Evolutionary conservation across 2,329 filamentous ascomycete species (phyloP), one percentile per base, ranked within the genome.

Genomic region (Metarhizium album): DNA sequence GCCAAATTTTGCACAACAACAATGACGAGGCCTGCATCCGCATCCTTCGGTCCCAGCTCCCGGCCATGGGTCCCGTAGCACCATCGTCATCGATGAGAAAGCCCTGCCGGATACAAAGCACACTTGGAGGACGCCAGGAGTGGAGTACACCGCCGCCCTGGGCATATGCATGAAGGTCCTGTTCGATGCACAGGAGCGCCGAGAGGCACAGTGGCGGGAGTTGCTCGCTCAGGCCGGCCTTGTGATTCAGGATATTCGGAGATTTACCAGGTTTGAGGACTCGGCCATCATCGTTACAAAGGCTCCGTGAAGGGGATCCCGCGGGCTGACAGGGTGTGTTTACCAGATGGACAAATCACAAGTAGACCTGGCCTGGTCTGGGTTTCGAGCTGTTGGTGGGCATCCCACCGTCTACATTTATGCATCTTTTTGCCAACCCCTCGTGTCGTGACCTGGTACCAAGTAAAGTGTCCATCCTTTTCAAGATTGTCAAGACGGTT

Each of bases 81-180:
- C 59, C 27, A 50, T 62, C 29, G 43, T 60, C 43, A 59, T 61
- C n/a, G 60, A 62, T 27, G 60, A 58, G 27, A 57, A 60, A 48
- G 48, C 53, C 7, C 48, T 59, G 22, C 51, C 53, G 1, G 58
- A 29, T 29, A 6, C 27, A 29, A 9, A 29, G 27, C 7, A 55
- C 35, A 50, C 53, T 37, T 47, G 51, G 23, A 48, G 49, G 3
- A 45, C 49, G 2, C 53, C 58, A 2, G 59, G 55, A 0, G 33
- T 54, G 27, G 57, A 56, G 50, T 60, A 60, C 51, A 56, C 50
- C 4, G 55, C 58, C 3, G 54, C 45, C 1, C 35, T 62, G 37
- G 58, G 56, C 45, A 48, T 64, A 18, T 52, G 50, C 7, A 62
- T 63, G 58, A 54, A 57, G 48, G 52, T 49, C 35, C 55, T 63